These are phyloP conservation scores for Cryphonectria japonica DNA, from an alignment of 2,329 filamentous ascomycete genomes.

Conservation along the genomic window DNA sequence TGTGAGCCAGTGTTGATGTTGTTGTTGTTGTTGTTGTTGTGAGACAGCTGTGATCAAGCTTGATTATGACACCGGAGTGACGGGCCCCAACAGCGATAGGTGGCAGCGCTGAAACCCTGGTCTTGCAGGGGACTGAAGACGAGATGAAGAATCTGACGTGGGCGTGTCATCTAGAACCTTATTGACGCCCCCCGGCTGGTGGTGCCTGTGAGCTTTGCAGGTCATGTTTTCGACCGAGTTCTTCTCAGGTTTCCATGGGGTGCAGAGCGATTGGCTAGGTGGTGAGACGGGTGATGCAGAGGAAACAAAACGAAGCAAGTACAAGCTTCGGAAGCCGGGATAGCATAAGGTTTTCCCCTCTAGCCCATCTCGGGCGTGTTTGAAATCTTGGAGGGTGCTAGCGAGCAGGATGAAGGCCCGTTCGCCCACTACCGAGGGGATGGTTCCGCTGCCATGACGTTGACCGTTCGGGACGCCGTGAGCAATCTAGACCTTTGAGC, in stretches of 20 bases:
- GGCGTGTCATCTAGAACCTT: slow-evolving; percentile 26
- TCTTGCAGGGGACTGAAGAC: slow-evolving; percentile 22
- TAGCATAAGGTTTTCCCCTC: slow-evolving; percentile 2
- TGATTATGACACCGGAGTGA: slow-evolving; percentile 24
- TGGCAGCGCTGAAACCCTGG: slow-evolving; percentile 25
- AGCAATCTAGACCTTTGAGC: not conserved
- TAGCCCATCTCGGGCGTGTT: slow-evolving; percentile 15
- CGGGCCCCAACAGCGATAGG: slow-evolving; percentile 25
- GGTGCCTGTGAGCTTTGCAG: slow-evolving; percentile 22
- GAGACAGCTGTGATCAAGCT: slow-evolving; percentile 5
- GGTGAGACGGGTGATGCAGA: slow-evolving; percentile 24
- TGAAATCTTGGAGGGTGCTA: slow-evolving; percentile 14
- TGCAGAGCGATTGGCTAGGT: slow-evolving; percentile 27
- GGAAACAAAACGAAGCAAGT: slow-evolving; percentile 24
- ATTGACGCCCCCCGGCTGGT: not conserved
- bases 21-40: not conserved
- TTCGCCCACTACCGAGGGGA: not conserved
- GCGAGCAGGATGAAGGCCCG: not conserved
- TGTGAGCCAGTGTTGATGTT: not conserved
- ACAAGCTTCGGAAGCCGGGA: not conserved
- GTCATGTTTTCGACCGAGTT: slow-evolving; percentile 18
- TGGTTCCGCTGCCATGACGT: not conserved
- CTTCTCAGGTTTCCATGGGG: slow-evolving; percentile 17
- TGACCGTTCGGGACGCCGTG: not conserved
- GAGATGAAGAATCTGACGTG: slow-evolving; percentile 27